Evolutionary conservation across 495 filamentous ascomycete species (phyloP).

Genomic region (Terfezia boudieri): DNA sequence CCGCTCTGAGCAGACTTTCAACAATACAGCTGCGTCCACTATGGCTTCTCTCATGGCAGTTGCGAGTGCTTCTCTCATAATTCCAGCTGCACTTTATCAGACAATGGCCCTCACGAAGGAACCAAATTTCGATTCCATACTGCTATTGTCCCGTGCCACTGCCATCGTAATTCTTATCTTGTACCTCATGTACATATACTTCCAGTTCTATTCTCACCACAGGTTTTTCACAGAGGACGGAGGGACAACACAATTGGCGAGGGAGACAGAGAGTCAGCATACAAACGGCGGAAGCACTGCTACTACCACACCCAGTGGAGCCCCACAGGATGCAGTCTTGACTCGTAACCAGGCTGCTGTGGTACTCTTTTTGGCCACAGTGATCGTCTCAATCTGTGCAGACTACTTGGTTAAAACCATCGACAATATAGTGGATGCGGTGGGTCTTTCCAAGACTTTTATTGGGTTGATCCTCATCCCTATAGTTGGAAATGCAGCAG

Average conservation of each 20-base stretch:
- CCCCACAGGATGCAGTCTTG: background rate
- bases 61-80: slow-evolving; percentile 73
- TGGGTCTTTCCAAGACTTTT: slow-evolving; percentile 83
- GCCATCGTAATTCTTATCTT: slow-evolving; percentile 70
- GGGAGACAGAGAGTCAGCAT: slow-evolving; percentile 20
- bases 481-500: slow-evolving; percentile 92
- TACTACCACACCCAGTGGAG: background rate
- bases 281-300: background rate
- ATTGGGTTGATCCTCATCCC: slow-evolving; percentile 89
- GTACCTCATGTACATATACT: slow-evolving; percentile 76
- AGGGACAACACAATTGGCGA: background rate
- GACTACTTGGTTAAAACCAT: slow-evolving; percentile 89
- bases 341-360: slow-evolving; percentile 33
- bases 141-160: slow-evolving; percentile 73
- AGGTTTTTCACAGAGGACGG: slow-evolving; percentile 43
- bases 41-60: slow-evolving; percentile 94
- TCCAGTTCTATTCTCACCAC: slow-evolving; percentile 69
- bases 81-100: slow-evolving; percentile 63
- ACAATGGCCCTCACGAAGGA: slow-evolving; percentile 25
- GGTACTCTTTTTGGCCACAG: slow-evolving; percentile 52
- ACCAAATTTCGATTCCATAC: slow-evolving; percentile 34
- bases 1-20: slow-evolving; percentile 55
- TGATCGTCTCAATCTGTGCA: slow-evolving; percentile 74
- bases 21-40: slow-evolving; percentile 70
- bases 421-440: slow-evolving; percentile 60